phyloP scores from a whole-genome alignment of 2,329 filamentous ascomycete species.

The Orbilia brochopaga region DNA sequence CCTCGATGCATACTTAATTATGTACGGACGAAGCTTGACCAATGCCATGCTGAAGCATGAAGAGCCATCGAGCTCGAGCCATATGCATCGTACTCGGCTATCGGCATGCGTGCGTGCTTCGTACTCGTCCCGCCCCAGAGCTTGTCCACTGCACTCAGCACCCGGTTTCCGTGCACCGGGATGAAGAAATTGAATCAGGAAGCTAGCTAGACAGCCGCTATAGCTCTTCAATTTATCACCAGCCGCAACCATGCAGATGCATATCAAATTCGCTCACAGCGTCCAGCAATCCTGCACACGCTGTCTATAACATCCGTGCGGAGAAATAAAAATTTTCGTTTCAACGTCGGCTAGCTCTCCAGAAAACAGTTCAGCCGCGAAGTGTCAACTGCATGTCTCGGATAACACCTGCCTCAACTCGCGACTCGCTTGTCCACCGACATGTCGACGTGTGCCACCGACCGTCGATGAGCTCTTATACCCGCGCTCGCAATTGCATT shows the following conservation, averaged over 20 bases:
- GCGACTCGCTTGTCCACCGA: background rate
- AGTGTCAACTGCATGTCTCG: background rate
- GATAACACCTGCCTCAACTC: background rate
- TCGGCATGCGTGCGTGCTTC: background rate
- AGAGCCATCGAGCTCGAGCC: too few species aligned
- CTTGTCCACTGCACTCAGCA: background rate
- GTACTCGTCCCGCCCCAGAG: background rate
- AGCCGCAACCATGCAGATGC: background rate
- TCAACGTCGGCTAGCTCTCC: too few species aligned
- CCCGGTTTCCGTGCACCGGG: too few species aligned
- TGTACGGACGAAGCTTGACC: too few species aligned
- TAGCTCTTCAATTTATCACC: background rate
- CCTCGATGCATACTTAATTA: too few species aligned
- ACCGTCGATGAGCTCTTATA: too few species aligned
- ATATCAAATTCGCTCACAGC: background rate
- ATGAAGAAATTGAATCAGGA: background rate
- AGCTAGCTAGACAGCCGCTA: background rate
- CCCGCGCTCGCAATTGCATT: too few species aligned
- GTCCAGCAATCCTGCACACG: background rate
- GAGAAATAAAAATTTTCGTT: too few species aligned
- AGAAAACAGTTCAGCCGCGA: background rate
- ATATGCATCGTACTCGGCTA: background rate
- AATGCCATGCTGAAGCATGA: too few species aligned
- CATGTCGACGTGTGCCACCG: background rate
- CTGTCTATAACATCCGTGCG: too few species aligned